Evolutionary conservation across 768 basidiomycete genomes (phyloP).

Genomic region (Agaricus subrufescens): DNA sequence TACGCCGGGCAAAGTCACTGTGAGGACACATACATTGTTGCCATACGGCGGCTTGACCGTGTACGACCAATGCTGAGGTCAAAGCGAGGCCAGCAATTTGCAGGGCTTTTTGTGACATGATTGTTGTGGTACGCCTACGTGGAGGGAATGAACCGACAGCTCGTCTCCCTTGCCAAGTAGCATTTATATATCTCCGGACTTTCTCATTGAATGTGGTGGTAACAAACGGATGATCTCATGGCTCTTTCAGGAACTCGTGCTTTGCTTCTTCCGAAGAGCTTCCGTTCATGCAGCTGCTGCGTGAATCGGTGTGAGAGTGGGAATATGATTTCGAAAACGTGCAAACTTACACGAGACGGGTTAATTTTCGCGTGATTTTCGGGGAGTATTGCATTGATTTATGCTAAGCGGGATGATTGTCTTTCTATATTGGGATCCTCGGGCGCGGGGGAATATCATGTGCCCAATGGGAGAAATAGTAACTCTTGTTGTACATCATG

Average conservation of each 20-base stretch:
- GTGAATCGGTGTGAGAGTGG: not conserved
- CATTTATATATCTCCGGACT: not conserved
- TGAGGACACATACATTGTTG: not conserved
- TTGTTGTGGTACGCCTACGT: not conserved
- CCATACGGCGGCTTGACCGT: not conserved
- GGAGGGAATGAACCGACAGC: not conserved
- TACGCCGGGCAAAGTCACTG: not conserved
- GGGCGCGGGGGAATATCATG: too few relatives aligned
- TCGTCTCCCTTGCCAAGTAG: not conserved
- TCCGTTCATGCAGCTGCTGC: not conserved
- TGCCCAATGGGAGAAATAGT: too few relatives aligned
- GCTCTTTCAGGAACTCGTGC: not conserved
- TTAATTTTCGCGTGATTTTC: slow-evolving; percentile 2
- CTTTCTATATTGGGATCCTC: too few relatives aligned
- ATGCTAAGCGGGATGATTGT: too few relatives aligned
- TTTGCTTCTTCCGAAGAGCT: not conserved
- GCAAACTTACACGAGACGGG: not conserved
- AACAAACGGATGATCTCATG: not conserved
- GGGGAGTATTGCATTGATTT: not conserved
- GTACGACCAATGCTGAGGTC: not conserved
- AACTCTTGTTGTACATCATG: too few relatives aligned
- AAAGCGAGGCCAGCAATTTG: not conserved
- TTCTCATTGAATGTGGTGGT: not conserved
- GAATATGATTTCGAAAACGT: not conserved
- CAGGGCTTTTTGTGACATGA: not conserved